Conservation (phyloP, 495 filamentous ascomycete genomes). For the Penicillium macrosclerotiorum region DNA sequence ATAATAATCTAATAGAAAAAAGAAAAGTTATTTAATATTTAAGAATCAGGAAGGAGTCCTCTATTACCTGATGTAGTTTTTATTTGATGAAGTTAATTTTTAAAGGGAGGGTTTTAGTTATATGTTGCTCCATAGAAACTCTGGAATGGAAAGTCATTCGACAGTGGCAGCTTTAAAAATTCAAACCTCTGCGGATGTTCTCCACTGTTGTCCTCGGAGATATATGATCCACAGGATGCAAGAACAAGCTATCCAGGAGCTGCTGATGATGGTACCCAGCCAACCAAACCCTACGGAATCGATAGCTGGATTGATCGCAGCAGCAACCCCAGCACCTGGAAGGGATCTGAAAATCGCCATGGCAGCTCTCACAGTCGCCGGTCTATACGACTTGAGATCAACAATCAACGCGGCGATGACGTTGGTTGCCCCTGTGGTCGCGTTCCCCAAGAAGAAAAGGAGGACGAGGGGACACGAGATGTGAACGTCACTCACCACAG, state of each 20-base stretch:
- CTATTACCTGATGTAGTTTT: too few relatives aligned
- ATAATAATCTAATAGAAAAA: too few relatives aligned
- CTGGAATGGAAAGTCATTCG: too few relatives aligned
- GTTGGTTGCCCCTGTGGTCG: not conserved
- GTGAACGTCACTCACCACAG: not conserved
- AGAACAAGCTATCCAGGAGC: not conserved
- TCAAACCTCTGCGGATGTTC: too few relatives aligned
- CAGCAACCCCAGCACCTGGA: not conserved
- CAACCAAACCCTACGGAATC: not conserved
- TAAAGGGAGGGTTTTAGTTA: too few relatives aligned
- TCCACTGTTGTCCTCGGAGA: slow-evolving; percentile 1
- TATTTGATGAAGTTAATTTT: too few relatives aligned
- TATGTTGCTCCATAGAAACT: too few relatives aligned
- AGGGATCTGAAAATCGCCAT: slow-evolving; percentile 1
- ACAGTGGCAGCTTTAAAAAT: too few relatives aligned
- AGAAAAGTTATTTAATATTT: too few relatives aligned
- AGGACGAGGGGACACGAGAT: not conserved
- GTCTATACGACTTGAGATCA: not conserved
- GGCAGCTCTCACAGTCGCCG: not conserved
- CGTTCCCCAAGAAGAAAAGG: slow-evolving; percentile 1
- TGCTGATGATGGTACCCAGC: not conserved
- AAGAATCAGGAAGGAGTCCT: too few relatives aligned
- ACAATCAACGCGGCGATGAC: not conserved
- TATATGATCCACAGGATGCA: slow-evolving; percentile 1
- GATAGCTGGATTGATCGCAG: slow-evolving; percentile 1